phyloP scores from a whole-genome alignment of 208 protist species.

The Acanthamoeba royreba region DNA sequence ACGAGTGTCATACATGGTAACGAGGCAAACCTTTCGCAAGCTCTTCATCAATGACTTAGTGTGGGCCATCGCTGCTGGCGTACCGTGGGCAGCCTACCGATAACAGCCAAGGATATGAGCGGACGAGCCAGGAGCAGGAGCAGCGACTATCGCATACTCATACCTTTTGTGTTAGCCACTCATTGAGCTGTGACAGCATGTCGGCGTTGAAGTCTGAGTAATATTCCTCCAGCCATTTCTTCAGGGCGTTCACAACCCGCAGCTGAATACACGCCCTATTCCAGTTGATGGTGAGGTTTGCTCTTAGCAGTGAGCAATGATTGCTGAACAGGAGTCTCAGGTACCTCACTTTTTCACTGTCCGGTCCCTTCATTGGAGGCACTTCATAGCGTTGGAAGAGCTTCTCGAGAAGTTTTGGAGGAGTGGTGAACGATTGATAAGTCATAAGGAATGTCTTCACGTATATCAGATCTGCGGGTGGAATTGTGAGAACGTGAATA shows the following conservation, averaged over 20 bases:
- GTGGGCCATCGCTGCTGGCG: neutral
- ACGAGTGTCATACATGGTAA: neutral
- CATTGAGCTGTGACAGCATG: neutral
- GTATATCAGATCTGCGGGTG: neutral
- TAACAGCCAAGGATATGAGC: too few relatives aligned
- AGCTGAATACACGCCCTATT: constrained; percentile 35
- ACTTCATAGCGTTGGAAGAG: constrained; percentile 50
- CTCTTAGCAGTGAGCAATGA: neutral
- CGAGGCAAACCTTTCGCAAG: neutral
- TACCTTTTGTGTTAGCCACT: neutral
- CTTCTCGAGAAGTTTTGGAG: constrained; percentile 26
- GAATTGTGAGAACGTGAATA: too few relatives aligned
- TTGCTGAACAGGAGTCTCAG: too few relatives aligned
- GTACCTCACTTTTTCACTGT: neutral
- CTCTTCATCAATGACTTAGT: neutral
- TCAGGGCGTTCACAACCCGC: constrained; percentile 60
- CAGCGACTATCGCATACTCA: too few relatives aligned
- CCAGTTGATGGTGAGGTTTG: too few relatives aligned
- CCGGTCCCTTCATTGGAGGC: neutral
- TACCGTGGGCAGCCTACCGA: neutral
- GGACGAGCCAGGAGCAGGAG: too few relatives aligned
- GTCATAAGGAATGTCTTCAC: constrained; percentile 39
- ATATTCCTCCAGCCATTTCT: constrained; percentile 70
- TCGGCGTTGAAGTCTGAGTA: constrained; percentile 64
- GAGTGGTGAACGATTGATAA: constrained; percentile 46